phyloP scores from a whole-genome alignment of 2,329 filamentous ascomycete genomes.

The Botrytis porri region DNA sequence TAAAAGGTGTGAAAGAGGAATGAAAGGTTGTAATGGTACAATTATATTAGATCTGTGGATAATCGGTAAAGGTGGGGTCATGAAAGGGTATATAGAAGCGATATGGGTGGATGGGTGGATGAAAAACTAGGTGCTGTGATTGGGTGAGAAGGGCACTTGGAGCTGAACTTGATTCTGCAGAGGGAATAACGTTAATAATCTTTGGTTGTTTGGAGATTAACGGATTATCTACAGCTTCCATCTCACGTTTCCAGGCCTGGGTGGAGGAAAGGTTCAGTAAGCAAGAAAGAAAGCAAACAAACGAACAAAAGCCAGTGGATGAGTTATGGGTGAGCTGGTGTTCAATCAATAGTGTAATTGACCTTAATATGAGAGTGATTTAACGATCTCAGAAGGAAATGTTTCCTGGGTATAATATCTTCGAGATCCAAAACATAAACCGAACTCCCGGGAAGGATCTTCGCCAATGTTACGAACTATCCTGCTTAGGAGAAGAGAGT shows the following conservation, averaged over 20 bases:
- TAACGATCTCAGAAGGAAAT: neutral
- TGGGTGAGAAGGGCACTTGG: neutral
- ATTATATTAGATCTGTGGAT: neutral
- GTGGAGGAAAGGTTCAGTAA: neutral
- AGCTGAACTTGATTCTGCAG: neutral
- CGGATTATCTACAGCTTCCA: neutral
- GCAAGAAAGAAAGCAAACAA: neutral
- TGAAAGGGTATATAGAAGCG: neutral
- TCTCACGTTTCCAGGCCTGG: neutral
- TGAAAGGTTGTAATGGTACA: neutral
- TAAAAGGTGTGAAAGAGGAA: neutral
- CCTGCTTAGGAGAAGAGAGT: neutral
- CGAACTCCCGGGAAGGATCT: neutral
- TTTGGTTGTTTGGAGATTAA: neutral
- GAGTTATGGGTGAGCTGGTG: neutral
- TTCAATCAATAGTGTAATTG: neutral
- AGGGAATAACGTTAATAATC: neutral
- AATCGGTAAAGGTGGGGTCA: neutral
- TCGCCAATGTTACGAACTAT: constrained; percentile 2
- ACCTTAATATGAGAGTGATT: neutral
- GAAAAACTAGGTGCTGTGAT: neutral
- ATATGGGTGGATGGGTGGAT: neutral
- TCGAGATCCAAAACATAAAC: neutral
- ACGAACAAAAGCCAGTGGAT: neutral
- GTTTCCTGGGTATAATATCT: constrained; percentile 9